These are phyloP conservation scores for Aspergillus terreus DNA, from an alignment of 2,329 filamentous ascomycete species.

Conservation along the genomic window DNA sequence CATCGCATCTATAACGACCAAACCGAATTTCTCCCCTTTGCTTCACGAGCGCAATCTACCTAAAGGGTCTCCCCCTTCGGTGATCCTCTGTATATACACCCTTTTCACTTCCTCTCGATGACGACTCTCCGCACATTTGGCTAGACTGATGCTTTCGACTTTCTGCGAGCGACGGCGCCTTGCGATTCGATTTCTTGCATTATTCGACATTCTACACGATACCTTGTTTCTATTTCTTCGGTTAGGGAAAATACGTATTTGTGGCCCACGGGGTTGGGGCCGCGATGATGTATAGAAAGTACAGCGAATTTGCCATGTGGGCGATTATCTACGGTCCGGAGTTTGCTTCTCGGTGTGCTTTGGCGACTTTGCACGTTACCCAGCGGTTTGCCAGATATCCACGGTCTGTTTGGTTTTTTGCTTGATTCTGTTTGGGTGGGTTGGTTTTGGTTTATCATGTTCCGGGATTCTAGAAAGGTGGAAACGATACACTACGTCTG, in stretches of 20 bases:
- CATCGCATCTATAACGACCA: slow-evolving; percentile 22
- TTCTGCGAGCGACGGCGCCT: slow-evolving; percentile 41
- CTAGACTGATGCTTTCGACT: slow-evolving; percentile 35
- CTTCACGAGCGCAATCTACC: slow-evolving; percentile 7
- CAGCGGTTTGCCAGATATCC: slow-evolving; percentile 26
- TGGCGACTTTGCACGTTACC: slow-evolving; percentile 29
- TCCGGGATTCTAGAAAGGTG: slow-evolving; percentile 39
- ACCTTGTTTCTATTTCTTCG: slow-evolving; percentile 33
- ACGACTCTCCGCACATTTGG: slow-evolving; percentile 31
- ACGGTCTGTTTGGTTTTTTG: slow-evolving; percentile 21
- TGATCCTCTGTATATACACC: slow-evolving; percentile 32
- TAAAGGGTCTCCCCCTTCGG: slow-evolving; percentile 26
- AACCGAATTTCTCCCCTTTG: slow-evolving; percentile 19
- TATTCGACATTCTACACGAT: slow-evolving; percentile 27
- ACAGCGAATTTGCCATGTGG: slow-evolving; percentile 32
- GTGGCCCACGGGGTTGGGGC: slow-evolving; percentile 27
- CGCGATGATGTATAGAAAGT: slow-evolving; percentile 40
- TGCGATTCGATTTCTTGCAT: slow-evolving; percentile 38
- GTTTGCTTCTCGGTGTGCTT: slow-evolving; percentile 31
- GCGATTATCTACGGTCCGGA: slow-evolving; percentile 33
- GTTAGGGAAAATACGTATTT: slow-evolving; percentile 30
- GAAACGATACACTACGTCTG: slow-evolving; percentile 43
- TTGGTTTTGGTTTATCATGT: slow-evolving; percentile 29
- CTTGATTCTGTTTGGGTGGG: slow-evolving; percentile 29
- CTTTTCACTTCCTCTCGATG: slow-evolving; percentile 22